Base-by-base conservation (phyloP, 2,329 filamentous ascomycete species). In the Nemania diffusa region DNA sequence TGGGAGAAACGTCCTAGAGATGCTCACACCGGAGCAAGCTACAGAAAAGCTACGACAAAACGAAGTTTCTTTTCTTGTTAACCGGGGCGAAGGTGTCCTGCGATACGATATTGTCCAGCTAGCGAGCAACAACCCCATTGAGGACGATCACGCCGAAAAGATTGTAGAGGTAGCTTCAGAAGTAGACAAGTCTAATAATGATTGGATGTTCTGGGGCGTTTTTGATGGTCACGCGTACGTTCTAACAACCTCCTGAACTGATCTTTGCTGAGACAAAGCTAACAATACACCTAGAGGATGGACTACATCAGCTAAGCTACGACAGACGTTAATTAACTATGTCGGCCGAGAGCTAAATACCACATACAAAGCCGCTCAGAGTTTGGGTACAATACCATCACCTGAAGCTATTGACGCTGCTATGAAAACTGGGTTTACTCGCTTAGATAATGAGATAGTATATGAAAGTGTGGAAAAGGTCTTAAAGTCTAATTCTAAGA, bases 181-280 rank as follows among this genome's bases (percentile, higher is more conserved):
- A 81, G 74, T 76, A 24, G 73, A 78, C 37, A 78, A 86, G 17
- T 71, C 84, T 20, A 89, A 85, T 66, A 92, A 88, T 69, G 97
- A 99, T 80, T 99, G 96, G 96, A 98, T 98, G 94, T 99, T 99
- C 79, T 99, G 97, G 96, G 96, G 94, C 65, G 94, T 99, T 20
- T 99, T 98, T 79, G 96, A 99, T 77, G 96, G 96, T 0, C 96
- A 99, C 80, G 93, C 92, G 93, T 95, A 83, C 80, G 87, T 86
- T 68, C 27, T 13, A 61, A 32, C 27, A 32, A 44, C 40, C 8
- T 27, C 20, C 5, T 50, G 9, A 20, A 22, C 5, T 50, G 9
- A 20, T 26, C 6, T 24, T 22, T 6, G 27, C 15, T 11, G 20
- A 26, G 17, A 34, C 17, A 52, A 61, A 59, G 24, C 44, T 62